A percentile compares a stretch with the other conserved stretches of the same genome.
Evolutionary conservation across 1,139 yeast genomes (phyloP).

Genomic region (Candida smagusa): DNA sequence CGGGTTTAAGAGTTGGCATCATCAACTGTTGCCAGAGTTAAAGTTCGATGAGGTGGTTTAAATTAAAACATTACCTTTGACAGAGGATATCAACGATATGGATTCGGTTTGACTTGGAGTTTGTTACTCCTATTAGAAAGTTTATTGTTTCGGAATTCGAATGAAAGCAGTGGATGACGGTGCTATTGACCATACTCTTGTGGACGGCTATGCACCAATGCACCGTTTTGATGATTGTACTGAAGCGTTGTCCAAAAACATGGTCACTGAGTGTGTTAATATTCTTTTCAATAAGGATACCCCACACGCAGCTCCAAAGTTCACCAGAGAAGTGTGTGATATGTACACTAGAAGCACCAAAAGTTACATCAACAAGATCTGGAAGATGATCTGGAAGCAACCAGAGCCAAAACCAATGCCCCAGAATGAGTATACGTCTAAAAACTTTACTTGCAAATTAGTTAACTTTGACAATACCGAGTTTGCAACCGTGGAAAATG

Average conservation of each 20-base stretch:
- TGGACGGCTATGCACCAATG: constrained; percentile 35
- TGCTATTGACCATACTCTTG: constrained; percentile 31
- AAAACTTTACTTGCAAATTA: too few relatives aligned
- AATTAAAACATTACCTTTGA: constrained; percentile 6
- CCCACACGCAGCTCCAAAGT: too few relatives aligned
- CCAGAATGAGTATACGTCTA: too few relatives aligned
- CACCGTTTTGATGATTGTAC: constrained; percentile 32
- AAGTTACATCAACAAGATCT: too few relatives aligned
- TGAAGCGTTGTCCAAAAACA: constrained; percentile 9
- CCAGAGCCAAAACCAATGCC: too few relatives aligned
- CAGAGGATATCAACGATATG: constrained; percentile 8
- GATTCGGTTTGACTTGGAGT: constrained; percentile 17
- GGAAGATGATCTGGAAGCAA: too few relatives aligned
- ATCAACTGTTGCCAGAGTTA: constrained; percentile 19
- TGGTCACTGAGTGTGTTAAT: too few relatives aligned
- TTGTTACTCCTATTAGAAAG: constrained; percentile 28
- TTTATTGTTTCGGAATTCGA: constrained; percentile 19
- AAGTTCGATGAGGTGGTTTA: constrained; percentile 25
- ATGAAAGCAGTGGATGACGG: constrained; percentile 19
- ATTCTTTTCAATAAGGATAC: too few relatives aligned
- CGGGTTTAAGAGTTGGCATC: constrained; percentile 12
- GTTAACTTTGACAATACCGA: too few relatives aligned
- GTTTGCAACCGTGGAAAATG: too few relatives aligned
- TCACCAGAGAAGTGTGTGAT: too few relatives aligned
- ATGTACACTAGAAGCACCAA: too few relatives aligned